Base-by-base conservation (phyloP, 2,329 filamentous ascomycete genomes). In the Trichoderma endophyticum region DNA sequence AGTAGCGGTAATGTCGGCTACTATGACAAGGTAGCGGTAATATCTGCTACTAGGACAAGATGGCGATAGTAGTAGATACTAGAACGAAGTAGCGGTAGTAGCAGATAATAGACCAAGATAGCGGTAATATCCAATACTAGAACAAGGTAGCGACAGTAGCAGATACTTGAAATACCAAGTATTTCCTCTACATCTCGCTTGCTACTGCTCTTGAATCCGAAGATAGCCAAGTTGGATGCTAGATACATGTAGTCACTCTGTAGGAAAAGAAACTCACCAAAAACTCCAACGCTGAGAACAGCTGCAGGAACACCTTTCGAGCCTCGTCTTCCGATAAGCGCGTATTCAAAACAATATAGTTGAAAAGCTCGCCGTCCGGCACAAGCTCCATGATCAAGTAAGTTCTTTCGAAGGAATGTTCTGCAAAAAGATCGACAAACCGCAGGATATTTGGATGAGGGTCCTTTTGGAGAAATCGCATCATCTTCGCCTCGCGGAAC, bases 261-360 rank as follows among this genome's bases (percentile, higher is more conserved):
- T 18, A 34, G 12, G 39, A 65, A 54, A n/a, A 21, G 1, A 18
- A 30, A 81, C 89, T 82, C 85, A 97, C 93, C 84, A 97, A 79
- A 80, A 97, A 97, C 79, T 97, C 97, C 70, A 97, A 86, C 12
- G 92, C 94, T 73, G 95, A 90, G 79, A 97, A 95, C 34, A 97
- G 82, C 80, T 97, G 94, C 15, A 89, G 85, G 79, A 97, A 97
- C 9, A 97, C 86, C 80, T 92, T 93, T 48, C 94, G 89, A 6
- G 93, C 88, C 78, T 97, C 93, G 3, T 85, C 83, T 80, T 97
- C 94, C 0, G 88, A 89, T 74, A 97, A 84, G 80, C 95, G 96
- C 78, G 92, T 87, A 81, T 95, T 94, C 85, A 90, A 89, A 28
- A 97, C 91, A 73, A 98, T 97, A 83, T 90, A 90, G 79, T 97